Evolutionary conservation across 306 rosid genomes (phyloP).

Genomic region (Erythrophleum fordii): DNA sequence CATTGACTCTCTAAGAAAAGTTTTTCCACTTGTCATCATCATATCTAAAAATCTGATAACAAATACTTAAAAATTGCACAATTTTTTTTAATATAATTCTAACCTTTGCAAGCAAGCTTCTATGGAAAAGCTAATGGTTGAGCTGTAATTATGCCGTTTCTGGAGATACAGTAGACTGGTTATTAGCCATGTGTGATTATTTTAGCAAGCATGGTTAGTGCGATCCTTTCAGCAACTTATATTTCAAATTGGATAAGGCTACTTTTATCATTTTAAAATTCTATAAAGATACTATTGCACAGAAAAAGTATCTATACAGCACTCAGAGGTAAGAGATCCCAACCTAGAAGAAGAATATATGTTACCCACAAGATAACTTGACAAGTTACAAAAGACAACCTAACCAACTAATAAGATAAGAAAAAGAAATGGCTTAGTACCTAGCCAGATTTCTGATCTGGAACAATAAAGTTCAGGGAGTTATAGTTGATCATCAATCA

Average conservation of each 20-base stretch:
- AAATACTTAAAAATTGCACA: neutral
- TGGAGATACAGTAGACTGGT: neutral
- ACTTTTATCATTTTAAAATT: constrained; percentile 40
- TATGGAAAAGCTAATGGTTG: neutral
- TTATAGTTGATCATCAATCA: no score
- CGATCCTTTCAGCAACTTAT: constrained; percentile 24
- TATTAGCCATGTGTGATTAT: neutral
- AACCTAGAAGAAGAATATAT: constrained; percentile 45
- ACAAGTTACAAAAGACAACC: neutral
- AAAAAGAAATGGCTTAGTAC: no score
- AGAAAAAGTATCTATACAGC: constrained; percentile 55
- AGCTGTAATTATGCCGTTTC: neutral
- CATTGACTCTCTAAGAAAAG: no score
- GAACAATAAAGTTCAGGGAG: constrained; percentile 52
- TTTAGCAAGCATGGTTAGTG: neutral
- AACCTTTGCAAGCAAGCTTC: neutral
- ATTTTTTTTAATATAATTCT: neutral
- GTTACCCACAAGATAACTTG: constrained; percentile 39
- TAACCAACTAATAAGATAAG: neutral
- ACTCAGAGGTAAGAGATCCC: constrained; percentile 35
- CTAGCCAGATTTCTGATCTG: constrained; percentile 91
- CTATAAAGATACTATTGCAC: constrained; percentile 38
- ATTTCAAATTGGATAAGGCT: constrained; percentile 27
- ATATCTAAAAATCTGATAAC: neutral
- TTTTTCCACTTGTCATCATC: no score